Evolutionary conservation across 2,329 filamentous ascomycete species (phyloP), one percentile per base, ranked within the genome.

Genomic region (Ophiostoma triangulosporum): DNA sequence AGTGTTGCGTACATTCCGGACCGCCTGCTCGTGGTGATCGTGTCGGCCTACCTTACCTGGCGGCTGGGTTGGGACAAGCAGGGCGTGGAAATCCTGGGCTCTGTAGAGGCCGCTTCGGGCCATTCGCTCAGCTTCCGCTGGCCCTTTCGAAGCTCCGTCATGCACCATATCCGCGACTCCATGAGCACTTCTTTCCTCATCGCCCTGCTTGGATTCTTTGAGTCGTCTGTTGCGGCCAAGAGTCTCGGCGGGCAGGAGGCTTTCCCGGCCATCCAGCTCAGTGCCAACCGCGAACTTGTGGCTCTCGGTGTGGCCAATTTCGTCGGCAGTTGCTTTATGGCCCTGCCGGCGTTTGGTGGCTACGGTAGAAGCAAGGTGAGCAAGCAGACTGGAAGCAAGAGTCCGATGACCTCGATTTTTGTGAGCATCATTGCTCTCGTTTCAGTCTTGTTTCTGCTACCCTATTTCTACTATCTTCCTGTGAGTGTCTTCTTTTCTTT

Each of bases 311-410:
- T 88, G 6, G 89, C 91, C 12, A 98, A 98, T 67, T 71, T 97
- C n/a, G 71, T 95, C 3, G 90, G 90, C 8, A 86, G 88, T 2
- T 86, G 89, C 63, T 97, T 97, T 69, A 89, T 91, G 82, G 83
- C 88, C 20, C 74, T 98, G 22, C 93, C 93, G 6, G 87, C 88
- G 0, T 98, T 98, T 73, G 93, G 93, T 17, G 93, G 93, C 8
- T 98, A 98, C 64, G 93, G 90, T 9, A 77, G 93, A 64, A 96
- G 89, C 69, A 97, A 97, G 67, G 86, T 98, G 60, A 97, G 96
- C 70, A 84, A 84, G 59, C 86, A 86, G 50, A 97, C 93, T 1
- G 93, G 93, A 33, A 91, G 88, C 29, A 87, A 84, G 66, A 96
- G 87, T 1, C 91, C 91, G 0, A 94, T 97, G 86, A 93, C 86